Evolutionary conservation across 352 stramenopile genomes (phyloP).

Genomic region (Phytopythium aichiense): DNA sequence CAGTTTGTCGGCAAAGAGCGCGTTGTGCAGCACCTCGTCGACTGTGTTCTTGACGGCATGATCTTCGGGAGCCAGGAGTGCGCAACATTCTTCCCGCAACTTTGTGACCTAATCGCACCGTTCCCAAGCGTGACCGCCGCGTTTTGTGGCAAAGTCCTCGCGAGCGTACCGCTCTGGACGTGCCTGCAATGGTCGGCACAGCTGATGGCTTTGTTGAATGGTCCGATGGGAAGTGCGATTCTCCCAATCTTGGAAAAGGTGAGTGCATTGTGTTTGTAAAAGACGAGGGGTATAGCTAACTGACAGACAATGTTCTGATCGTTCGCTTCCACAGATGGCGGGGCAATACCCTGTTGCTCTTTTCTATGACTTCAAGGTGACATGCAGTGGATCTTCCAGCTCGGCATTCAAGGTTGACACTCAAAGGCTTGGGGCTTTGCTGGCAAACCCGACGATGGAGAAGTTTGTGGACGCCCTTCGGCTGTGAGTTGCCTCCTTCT

Average conservation of each 20-base stretch:
- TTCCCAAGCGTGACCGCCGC: constrained; percentile 41
- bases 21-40: constrained; percentile 38
- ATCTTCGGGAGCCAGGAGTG: constrained; percentile 51
- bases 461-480: constrained; percentile 76
- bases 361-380: constrained; percentile 84
- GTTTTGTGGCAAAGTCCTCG: constrained; percentile 42
- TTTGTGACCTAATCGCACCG: constrained; percentile 56
- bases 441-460: constrained; percentile 73
- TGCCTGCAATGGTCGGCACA: constrained; percentile 76
- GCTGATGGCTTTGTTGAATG: constrained; percentile 65
- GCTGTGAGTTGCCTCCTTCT: constrained; percentile 33
- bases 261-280: too few species aligned
- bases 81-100: constrained; percentile 69
- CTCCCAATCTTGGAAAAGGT: constrained; percentile 72
- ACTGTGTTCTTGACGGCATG: constrained; percentile 72
- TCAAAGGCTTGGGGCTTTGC: constrained; percentile 34
- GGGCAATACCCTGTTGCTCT: constrained; percentile 64
- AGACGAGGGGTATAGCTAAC: background rate
- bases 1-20: constrained; percentile 33
- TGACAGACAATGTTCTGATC: constrained; percentile 1
- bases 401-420: constrained; percentile 40
- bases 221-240: constrained; percentile 51
- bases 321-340: constrained; percentile 43
- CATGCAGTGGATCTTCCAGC: constrained; percentile 30
- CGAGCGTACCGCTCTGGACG: constrained; percentile 68